Percentiles rank a stretch among this genome's conserved stretches.
Evolutionary conservation across 1,139 yeast genomes (phyloP).

Genomic region (Eremothecium cymbalariae): DNA sequence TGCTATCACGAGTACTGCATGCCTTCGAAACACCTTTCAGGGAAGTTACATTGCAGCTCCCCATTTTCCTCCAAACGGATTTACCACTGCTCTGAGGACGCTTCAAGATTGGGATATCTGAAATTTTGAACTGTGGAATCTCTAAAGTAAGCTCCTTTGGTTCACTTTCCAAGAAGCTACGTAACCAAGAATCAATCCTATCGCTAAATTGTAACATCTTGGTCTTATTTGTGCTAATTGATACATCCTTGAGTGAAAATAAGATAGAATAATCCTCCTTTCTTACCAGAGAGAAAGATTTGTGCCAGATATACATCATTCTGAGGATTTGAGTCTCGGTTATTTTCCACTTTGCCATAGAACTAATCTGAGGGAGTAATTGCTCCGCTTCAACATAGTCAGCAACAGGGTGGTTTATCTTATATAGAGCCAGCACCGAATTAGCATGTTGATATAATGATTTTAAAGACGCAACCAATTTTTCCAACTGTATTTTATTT

Average conservation of each 20-base stretch:
- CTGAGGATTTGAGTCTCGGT: conserved; percentile 17
- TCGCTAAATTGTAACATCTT: conserved; percentile 23
- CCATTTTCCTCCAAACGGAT: neutral
- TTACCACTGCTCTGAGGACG: neutral
- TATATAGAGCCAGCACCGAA: conserved; percentile 24
- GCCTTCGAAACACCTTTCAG: conserved; percentile 7
- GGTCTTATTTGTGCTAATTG: conserved; percentile 18
- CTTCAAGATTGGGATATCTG: neutral
- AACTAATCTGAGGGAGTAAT: conserved; percentile 27
- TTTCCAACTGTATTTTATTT: conserved; percentile 13
- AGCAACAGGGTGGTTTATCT: conserved; percentile 17
- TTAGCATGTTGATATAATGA: conserved; percentile 23
- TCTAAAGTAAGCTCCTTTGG: conserved; percentile 13
- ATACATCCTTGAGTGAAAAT: conserved; percentile 17
- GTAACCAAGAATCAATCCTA: conserved; percentile 22
- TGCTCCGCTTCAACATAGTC: conserved; percentile 14
- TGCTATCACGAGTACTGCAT: neutral
- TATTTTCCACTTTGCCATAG: conserved; percentile 22
- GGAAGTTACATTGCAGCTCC: conserved; percentile 1
- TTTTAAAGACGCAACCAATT: conserved; percentile 17
- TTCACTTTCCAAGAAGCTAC: conserved; percentile 1
- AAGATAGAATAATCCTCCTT: conserved; percentile 22
- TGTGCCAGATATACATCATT: conserved; percentile 25
- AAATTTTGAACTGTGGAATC: conserved; percentile 19
- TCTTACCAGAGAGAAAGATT: conserved; percentile 20